These are phyloP conservation scores for Heritiera littoralis DNA, from an alignment of 345 rosid genomes.

Conservation along the genomic window DNA sequence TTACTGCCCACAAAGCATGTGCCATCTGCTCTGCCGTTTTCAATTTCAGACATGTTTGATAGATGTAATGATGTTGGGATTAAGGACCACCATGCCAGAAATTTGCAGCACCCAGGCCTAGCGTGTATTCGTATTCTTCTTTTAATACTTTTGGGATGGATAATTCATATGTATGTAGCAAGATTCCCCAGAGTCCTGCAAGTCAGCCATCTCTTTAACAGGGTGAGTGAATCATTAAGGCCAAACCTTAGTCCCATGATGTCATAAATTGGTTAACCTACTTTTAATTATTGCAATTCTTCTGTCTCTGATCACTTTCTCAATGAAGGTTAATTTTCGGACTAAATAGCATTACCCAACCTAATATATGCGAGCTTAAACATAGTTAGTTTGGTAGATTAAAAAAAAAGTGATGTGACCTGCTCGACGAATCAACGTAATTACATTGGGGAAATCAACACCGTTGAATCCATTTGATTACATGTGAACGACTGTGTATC, in stretches of 20 bases:
- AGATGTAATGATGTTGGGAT: not conserved
- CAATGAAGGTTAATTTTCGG: no score
- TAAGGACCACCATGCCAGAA: not conserved
- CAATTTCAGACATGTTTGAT: not conserved
- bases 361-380: not conserved
- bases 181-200: not conserved
- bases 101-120: not conserved
- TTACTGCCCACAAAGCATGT: not conserved
- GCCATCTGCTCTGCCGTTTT: not conserved
- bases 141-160: not conserved
- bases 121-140: not conserved
- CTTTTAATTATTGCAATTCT: no score
- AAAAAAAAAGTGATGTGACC: no score
- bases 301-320: no score
- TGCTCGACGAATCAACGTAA: no score
- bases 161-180: not conserved
- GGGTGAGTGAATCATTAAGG: not conserved
- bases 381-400: not conserved
- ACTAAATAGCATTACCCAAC: no score
- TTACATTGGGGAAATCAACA: not conserved
- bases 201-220: not conserved
- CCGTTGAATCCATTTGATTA: not conserved
- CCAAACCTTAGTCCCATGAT: not conserved
- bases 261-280: not conserved
- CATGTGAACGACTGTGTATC: slow-evolving; percentile 7